Evolutionary conservation across 495 filamentous ascomycete genomes (phyloP).

Genomic region (Podospora pseudoanserina): DNA sequence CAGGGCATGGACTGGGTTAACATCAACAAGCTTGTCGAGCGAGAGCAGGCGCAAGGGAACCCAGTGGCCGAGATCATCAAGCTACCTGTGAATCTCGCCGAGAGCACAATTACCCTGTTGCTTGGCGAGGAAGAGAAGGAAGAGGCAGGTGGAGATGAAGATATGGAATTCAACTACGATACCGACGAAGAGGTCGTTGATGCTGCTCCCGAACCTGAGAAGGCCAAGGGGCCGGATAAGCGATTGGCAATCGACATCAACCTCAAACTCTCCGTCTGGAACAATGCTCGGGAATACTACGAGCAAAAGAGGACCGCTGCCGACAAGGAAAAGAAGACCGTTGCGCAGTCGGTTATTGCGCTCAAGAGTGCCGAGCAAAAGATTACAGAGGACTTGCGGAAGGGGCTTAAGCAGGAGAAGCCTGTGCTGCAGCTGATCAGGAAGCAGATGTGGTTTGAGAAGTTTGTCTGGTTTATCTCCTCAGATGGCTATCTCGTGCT

Average conservation of each 20-base stretch:
- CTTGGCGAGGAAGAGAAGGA: constrained; percentile 67
- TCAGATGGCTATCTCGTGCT: constrained; percentile 94
- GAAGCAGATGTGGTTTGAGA: constrained; percentile 90
- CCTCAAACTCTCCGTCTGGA: constrained; percentile 74
- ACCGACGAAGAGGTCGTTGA: constrained; percentile 62
- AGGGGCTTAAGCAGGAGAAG: constrained; percentile 87
- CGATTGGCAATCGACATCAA: constrained; percentile 76
- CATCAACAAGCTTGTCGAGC: constrained; percentile 79
- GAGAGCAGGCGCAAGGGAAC: constrained; percentile 76
- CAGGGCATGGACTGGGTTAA: constrained; percentile 98
- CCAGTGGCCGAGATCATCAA: constrained; percentile 84
- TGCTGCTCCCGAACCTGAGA: constrained; percentile 46
- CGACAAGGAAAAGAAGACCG: constrained; percentile 80
- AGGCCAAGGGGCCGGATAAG: constrained; percentile 42
- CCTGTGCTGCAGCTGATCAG: constrained; percentile 77
- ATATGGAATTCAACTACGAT: constrained; percentile 59
- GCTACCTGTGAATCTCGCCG: constrained; percentile 79
- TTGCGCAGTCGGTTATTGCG: constrained; percentile 76
- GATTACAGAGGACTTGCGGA: constrained; percentile 77
- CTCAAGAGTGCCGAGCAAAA: constrained; percentile 88
- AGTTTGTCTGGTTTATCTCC: constrained; percentile 90
- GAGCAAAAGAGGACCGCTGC: constrained; percentile 79
- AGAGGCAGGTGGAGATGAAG: constrained; percentile 39
- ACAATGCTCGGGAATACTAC: constrained; percentile 89
- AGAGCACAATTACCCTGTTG: constrained; percentile 80